Conservation (phyloP, 345 rosid species). For the Xanthoceras sorbifolium region DNA sequence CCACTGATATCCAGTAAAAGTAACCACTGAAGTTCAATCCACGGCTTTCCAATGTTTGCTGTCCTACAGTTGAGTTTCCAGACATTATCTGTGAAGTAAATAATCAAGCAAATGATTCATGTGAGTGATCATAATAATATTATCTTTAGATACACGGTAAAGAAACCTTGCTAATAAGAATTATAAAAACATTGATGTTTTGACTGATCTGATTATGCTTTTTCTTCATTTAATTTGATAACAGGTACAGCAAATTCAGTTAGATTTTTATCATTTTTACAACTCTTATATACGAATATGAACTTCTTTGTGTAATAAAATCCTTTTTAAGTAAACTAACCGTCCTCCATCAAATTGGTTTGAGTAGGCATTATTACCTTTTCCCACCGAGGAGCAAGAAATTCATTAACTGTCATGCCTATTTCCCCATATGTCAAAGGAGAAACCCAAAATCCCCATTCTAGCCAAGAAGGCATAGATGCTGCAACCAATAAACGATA, state of each 20-base stretch:
- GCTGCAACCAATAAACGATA: constrained; percentile 14
- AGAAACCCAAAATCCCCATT: constrained; percentile 79
- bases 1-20: constrained; percentile 38
- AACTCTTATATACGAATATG: not conserved
- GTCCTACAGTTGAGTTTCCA: constrained; percentile 27
- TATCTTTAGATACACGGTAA: not conserved
- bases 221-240: not conserved
- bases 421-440: constrained; percentile 66
- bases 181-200: not conserved
- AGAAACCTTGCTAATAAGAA: not conserved
- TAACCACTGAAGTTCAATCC: constrained; percentile 37
- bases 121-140: not conserved
- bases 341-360: not conserved
- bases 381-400: constrained; percentile 67
- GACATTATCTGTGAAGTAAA: constrained; percentile 15
- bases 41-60: constrained; percentile 39
- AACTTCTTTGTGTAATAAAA: not conserved
- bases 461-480: constrained; percentile 47
- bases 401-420: constrained; percentile 61
- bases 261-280: not conserved
- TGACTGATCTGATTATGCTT: not conserved
- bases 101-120: not conserved
- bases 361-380: constrained; percentile 5
- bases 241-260: not conserved
- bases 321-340: not conserved